Evolutionary conservation across 2,329 filamentous ascomycete species (phyloP), one percentile per base, ranked within the genome.

Genomic region (Orbilia quercus): DNA sequence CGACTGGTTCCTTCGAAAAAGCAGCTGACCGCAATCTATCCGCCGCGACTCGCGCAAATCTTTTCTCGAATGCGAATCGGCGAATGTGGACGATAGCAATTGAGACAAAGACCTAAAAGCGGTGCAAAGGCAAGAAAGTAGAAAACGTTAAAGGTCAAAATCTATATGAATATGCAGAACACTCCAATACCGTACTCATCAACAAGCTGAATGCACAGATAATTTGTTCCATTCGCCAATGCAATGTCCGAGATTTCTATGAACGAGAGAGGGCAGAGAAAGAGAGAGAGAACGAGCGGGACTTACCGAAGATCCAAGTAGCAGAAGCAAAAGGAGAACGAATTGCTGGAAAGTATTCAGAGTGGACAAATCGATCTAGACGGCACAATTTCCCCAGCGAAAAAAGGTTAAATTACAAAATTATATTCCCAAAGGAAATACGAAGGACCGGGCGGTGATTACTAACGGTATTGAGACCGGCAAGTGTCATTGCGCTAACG

Each of bases 281-380:
- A 65, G 12, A 20, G 23, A 18, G 45, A 5, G 28, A 38, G 50
- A n/a, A 11, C n/a, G 0, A 22, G 36, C 67, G 67, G 67, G 51
- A 65, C 67, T 54, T 65, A 91, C 86, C 11, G 86, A 83, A 62
- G 87, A 88, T 1, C 90, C 90, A 5, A 89, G 78, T 48, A 91
- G 82, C 73, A 91, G 88, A 44, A 90, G 81, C 2, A 88, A 69
- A 76, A 88, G 90, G 7, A 91, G 82, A 40, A 90, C 80, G 25
- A 86, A 81, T 79, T 91, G 90, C 79, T 91, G 89, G 78, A 88
- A 89, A 0, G 85, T 88, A 40, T 87, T 90, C 77, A 91, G 47
- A 40, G 64, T 47, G 16, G 76, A 77, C 36, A 77, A 45, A 64
- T 76, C 72, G 25, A 77, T 67, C 76, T 77, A 59, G 9, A 63